Conservation (phyloP, 805 yeast species). For the Ogataea paraovalis region DNA sequence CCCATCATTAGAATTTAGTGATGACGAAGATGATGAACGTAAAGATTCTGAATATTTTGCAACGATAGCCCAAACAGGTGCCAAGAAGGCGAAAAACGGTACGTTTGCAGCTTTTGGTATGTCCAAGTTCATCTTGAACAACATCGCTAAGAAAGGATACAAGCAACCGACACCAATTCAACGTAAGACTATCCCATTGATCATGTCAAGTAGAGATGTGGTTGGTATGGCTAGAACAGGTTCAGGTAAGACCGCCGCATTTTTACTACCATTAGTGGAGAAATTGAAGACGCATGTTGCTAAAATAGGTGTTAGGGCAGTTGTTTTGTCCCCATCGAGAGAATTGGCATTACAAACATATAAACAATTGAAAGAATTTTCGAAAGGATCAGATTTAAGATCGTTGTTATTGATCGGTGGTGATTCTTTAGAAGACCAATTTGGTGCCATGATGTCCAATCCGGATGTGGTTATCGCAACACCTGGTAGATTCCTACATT, state of each 20-base stretch:
- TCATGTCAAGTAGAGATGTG: constrained; percentile 84
- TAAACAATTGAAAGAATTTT: constrained; percentile 83
- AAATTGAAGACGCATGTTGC: constrained; percentile 79
- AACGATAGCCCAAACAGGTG: constrained; percentile 28
- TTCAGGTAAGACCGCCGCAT: constrained; percentile 98
- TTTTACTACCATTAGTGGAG: constrained; percentile 85
- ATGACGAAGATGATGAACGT: constrained; percentile 38
- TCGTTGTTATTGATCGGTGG: constrained; percentile 89
- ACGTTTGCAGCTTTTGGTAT: constrained; percentile 89
- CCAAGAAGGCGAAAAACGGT: constrained; percentile 66
- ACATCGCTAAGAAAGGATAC: constrained; percentile 80
- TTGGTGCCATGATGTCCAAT: constrained; percentile 83
- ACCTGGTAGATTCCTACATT: constrained; percentile 95
- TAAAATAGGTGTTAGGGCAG: constrained; percentile 82
- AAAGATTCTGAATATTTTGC: constrained; percentile 36
- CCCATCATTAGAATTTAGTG: constrained; percentile 43
- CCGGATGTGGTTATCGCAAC: constrained; percentile 96
- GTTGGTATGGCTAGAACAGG: constrained; percentile 99
- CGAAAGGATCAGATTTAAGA: constrained; percentile 79
- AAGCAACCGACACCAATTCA: constrained; percentile 97
- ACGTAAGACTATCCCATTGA: constrained; percentile 88
- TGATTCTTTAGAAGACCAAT: constrained; percentile 97
- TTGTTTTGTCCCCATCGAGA: constrained; percentile 90
- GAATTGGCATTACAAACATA: constrained; percentile 93
- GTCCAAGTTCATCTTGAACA: constrained; percentile 62